A percentile compares a stretch with the other conserved stretches of the same genome.
Conservation (phyloP, 768 basidiomycete genomes). For the Roridomyces roridus region DNA sequence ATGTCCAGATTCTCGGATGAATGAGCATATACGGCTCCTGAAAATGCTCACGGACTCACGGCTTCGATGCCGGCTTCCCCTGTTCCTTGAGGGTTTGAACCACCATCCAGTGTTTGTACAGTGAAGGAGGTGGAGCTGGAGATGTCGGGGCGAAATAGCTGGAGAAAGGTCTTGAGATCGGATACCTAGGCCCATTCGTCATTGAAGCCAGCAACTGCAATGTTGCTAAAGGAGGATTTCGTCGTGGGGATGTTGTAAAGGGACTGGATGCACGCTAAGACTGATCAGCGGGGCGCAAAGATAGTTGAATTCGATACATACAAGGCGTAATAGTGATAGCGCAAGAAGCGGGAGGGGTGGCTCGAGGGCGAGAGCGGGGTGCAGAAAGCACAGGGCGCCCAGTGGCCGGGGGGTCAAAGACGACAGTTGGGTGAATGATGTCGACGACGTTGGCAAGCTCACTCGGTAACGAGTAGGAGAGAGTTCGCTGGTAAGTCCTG, state of each 20-base stretch:
- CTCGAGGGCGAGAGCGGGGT: not conserved
- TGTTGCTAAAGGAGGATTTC: slow-evolving; percentile 16
- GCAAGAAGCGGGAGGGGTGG: not conserved
- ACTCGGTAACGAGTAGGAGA: slow-evolving; percentile 43
- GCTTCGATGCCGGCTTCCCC: slow-evolving; percentile 29
- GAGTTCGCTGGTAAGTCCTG: slow-evolving; percentile 35
- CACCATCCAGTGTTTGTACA: slow-evolving; percentile 30
- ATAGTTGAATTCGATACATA: no score
- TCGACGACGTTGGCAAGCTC: slow-evolving; percentile 35
- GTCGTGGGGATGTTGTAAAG: slow-evolving; percentile 38
- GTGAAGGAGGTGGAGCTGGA: slow-evolving; percentile 24
- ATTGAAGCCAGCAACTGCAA: no score
- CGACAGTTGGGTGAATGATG: slow-evolving; percentile 39
- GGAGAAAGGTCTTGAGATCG: slow-evolving; percentile 23
- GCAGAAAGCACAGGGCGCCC: slow-evolving; percentile 22
- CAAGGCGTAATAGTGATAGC: not conserved
- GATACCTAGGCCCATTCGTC: no score
- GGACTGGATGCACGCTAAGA: slow-evolving; percentile 24
- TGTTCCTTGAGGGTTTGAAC: slow-evolving; percentile 20
- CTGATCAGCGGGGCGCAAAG: not conserved
- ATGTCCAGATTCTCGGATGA: slow-evolving; percentile 2
- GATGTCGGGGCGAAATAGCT: slow-evolving; percentile 25
- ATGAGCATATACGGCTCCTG: not conserved
- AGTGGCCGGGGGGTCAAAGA: slow-evolving; percentile 26
- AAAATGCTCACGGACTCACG: slow-evolving; percentile 18